Percentiles rank a stretch among this genome's conserved stretches.
Evolutionary conservation across 1,139 yeast species (phyloP).

Genomic region (Pichia sp.): DNA sequence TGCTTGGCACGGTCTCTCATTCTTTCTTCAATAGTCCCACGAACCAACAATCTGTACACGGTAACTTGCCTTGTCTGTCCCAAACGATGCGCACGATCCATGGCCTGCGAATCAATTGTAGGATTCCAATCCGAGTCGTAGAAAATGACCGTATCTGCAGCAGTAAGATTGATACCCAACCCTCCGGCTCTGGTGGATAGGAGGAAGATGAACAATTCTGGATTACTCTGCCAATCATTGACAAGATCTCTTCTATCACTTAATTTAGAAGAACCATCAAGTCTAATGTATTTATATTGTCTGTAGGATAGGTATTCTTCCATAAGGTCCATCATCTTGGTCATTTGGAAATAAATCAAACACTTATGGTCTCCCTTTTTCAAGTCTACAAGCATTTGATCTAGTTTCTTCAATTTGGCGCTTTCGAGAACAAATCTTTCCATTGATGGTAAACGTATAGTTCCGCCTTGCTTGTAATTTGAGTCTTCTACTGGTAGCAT

Average conservation of each 20-base stretch:
- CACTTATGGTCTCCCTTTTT: conserved; percentile 88
- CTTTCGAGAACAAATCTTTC: conserved; percentile 93
- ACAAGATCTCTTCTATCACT: conserved; percentile 96
- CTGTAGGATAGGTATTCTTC: conserved; percentile 91
- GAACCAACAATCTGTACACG: conserved; percentile 83
- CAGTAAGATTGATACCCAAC: conserved; percentile 92
- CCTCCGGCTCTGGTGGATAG: conserved; percentile 99
- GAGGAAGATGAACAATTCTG: conserved; percentile 86
- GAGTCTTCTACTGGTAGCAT: conserved; percentile 65
- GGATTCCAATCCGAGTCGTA: conserved; percentile 99
- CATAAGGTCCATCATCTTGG: conserved; percentile 98
- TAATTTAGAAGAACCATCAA: conserved; percentile 93
- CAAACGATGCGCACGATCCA: conserved; percentile 98
- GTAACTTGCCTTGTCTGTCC: conserved; percentile 98
- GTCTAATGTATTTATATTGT: conserved; percentile 84
- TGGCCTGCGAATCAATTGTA: conserved; percentile 97
- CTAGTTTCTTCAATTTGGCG: conserved; percentile 83
- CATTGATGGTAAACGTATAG: conserved; percentile 94
- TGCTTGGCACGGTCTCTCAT: conserved; percentile 99
- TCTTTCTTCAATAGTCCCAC: conserved; percentile 94
- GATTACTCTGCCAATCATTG: conserved; percentile 97
- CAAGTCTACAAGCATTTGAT: conserved; percentile 69
- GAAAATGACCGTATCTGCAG: conserved; percentile 96
- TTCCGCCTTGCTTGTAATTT: conserved; percentile 61
- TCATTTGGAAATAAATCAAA: conserved; percentile 94